phyloP scores from a whole-genome alignment of 2,329 filamentous ascomycete species.

The Cercospora sp. region DNA sequence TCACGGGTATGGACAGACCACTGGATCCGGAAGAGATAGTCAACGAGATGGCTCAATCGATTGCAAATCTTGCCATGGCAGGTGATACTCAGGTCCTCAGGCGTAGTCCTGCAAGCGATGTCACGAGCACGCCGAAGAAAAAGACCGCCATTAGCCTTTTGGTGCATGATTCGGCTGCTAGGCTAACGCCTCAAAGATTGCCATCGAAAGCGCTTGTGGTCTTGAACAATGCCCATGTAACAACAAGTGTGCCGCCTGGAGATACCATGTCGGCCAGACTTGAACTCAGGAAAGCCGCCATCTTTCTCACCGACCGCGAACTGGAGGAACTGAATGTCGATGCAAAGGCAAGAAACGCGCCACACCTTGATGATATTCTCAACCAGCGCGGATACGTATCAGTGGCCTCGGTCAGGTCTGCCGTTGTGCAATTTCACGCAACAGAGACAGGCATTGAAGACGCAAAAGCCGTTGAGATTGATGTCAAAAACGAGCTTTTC shows the following conservation, averaged over 20 bases:
- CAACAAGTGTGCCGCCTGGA: conserved; percentile 65
- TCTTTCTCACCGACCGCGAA: conserved; percentile 78
- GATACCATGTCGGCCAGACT: conserved; percentile 64
- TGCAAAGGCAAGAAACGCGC: conserved; percentile 13
- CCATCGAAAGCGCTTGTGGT: conserved; percentile 76
- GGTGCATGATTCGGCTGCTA: conserved; percentile 77
- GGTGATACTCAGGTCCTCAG: conserved; percentile 52
- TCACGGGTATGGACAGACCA: conserved; percentile 62
- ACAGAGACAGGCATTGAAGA: conserved; percentile 57
- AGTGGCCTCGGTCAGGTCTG: conserved; percentile 82
- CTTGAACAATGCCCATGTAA: conserved; percentile 73
- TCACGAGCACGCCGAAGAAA: conserved; percentile 37
- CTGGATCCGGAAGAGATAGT: conserved; percentile 60
- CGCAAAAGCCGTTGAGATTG: conserved; percentile 71
- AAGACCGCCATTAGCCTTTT: conserved; percentile 68
- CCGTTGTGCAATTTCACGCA: conserved; percentile 66
- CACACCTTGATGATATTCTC: conserved; percentile 47
- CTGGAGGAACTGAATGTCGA: conserved; percentile 47
- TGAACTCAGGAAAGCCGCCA: conserved; percentile 74
- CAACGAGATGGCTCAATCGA: conserved; percentile 72
- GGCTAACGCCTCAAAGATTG: conserved; percentile 76
- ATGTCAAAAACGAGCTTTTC: conserved; percentile 80
- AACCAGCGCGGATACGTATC: conserved; percentile 74
- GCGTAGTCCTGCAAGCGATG: conserved; percentile 27
- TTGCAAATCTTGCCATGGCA: conserved; percentile 59